A percentile compares a stretch with the other conserved stretches of the same genome.
Evolutionary conservation across 2,329 filamentous ascomycete genomes (phyloP).

Genomic region (Stagonosporopsis cucurbitacearum): DNA sequence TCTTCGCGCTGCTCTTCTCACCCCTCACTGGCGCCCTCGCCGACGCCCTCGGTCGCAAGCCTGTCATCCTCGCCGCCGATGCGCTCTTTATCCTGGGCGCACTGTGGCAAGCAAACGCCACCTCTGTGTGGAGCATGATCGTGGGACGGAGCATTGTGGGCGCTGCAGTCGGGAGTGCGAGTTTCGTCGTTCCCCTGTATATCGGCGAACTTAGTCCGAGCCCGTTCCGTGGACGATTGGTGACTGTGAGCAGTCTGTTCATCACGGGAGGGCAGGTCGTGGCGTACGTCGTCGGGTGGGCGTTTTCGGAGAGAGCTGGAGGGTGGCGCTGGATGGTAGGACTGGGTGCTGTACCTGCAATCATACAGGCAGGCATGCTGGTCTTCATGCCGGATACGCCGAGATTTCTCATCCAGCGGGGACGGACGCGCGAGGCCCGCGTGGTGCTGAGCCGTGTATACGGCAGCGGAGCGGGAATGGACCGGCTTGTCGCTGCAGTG

Average conservation of each 20-base stretch:
- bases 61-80: constrained; percentile 71
- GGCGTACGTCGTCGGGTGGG: constrained; percentile 84
- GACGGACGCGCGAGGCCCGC: constrained; percentile 66
- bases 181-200: constrained; percentile 78
- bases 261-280: constrained; percentile 89
- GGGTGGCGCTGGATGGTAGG: constrained; percentile 96
- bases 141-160: constrained; percentile 73
- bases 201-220: constrained; percentile 86
- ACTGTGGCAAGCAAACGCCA: constrained; percentile 66
- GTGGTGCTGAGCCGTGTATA: constrained; percentile 70
- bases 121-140: constrained; percentile 69
- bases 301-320: constrained; percentile 60
- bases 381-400: constrained; percentile 85
- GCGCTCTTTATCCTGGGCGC: constrained; percentile 73
- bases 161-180: constrained; percentile 75
- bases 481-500: constrained; percentile 63
- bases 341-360: constrained; percentile 77
- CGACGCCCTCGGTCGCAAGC: constrained; percentile 82
- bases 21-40: constrained; percentile 64
- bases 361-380: constrained; percentile 72
- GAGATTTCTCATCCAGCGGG: constrained; percentile 79
- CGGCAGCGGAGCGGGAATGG: constrained; percentile 46
- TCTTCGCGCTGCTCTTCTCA: constrained; percentile 64
- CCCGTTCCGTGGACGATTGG: constrained; percentile 75
- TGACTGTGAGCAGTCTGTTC: constrained; percentile 82